These are phyloP conservation scores for Lentinula boryana DNA, from an alignment of 768 basidiomycete genomes.

Conservation along the genomic window DNA sequence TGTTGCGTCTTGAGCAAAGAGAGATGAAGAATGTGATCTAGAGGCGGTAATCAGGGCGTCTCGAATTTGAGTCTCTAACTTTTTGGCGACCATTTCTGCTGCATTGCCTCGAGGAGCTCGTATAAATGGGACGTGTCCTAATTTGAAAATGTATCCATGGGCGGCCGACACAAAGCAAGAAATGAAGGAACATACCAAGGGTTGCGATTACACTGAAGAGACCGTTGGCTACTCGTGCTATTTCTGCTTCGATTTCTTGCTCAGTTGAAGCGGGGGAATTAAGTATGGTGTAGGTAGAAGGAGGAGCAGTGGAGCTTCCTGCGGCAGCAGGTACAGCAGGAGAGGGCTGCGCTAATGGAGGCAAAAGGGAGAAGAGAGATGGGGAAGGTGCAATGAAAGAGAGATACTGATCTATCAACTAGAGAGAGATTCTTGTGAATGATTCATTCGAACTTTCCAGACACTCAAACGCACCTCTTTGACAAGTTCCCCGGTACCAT, in stretches of 20 bases:
- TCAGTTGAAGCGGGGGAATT: conserved; percentile 91
- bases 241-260: conserved; percentile 86
- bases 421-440: conserved; percentile 10
- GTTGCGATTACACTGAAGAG: conserved; percentile 90
- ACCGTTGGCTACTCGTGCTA: conserved; percentile 86
- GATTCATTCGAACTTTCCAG: conserved; percentile 12
- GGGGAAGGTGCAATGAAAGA: conserved; percentile 94
- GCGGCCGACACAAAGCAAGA: not conserved
- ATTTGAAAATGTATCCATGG: conserved; percentile 1
- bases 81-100: conserved; percentile 98
- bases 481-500: conserved; percentile 76
- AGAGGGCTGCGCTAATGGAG: conserved; percentile 39
- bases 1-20: conserved; percentile 76
- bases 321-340: conserved; percentile 26
- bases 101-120: conserved; percentile 94
- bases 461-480: conserved; percentile 51
- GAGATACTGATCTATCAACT: conserved; percentile 95
- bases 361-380: conserved; percentile 85
- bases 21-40: conserved; percentile 52
- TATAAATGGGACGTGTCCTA: conserved; percentile 91
- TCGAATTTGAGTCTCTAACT: conserved; percentile 86
- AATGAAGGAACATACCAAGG: conserved; percentile 47
- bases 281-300: conserved; percentile 76
- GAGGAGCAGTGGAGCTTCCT: conserved; percentile 27
- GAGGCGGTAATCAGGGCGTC: conserved; percentile 75